A percentile compares a stretch with the other conserved stretches of the same genome.
Conservation (phyloP, 805 yeast genomes). For the Myxozyma geophila region DNA sequence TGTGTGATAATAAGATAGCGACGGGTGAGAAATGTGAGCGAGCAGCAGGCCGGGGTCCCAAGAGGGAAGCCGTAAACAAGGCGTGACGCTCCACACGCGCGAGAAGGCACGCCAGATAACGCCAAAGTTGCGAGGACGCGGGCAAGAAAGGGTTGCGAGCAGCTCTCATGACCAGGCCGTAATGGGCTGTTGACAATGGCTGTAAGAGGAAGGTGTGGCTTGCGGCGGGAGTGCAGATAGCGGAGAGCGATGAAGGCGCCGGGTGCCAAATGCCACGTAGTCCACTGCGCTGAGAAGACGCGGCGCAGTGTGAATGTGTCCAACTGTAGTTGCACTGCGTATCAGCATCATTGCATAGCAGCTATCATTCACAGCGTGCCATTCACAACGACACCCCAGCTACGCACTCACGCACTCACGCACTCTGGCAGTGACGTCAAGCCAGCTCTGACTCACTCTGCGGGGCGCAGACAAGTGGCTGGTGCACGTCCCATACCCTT, state of each 20-base stretch:
- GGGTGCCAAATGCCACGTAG: background rate
- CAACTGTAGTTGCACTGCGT: no score
- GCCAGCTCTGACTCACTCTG: background rate
- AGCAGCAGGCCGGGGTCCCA: no score
- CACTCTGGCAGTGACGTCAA: conserved; percentile 12
- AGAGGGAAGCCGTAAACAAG: background rate
- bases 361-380: no score
- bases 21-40: background rate
- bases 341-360: no score
- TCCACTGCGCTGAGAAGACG: background rate
- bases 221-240: conserved; percentile 2
- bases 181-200: background rate
- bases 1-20: background rate
- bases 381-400: background rate
- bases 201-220: background rate
- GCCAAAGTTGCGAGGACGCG: background rate
- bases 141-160: background rate
- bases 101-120: background rate
- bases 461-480: conserved; percentile 9
- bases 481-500: conserved; percentile 1
- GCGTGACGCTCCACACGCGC: background rate
- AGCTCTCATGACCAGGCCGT: background rate
- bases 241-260: background rate
- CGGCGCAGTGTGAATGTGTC: background rate
- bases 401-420: background rate